These are phyloP conservation scores for Ilyonectria sp. DNA, from an alignment of 2,329 filamentous ascomycete genomes.

Conservation along the genomic window DNA sequence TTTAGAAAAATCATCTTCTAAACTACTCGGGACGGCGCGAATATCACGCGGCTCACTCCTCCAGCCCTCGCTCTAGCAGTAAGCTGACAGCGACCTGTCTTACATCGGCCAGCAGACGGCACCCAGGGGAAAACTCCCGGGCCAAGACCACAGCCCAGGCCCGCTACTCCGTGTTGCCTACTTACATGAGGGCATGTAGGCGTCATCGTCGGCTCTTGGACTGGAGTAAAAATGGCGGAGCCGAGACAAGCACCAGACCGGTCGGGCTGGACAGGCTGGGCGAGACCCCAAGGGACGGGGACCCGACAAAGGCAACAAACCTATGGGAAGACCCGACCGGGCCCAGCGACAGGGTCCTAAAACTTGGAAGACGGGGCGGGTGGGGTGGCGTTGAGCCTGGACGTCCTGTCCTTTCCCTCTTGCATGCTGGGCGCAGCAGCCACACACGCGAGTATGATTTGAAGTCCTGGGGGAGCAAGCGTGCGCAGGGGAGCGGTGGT, in stretches of 20 bases:
- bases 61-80: neutral
- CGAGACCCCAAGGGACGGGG: neutral
- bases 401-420: neutral
- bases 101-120: constrained; percentile 16
- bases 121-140: neutral
- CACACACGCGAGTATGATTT: constrained; percentile 7
- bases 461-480: neutral
- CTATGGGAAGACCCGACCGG: constrained; percentile 13
- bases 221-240: constrained; percentile 14
- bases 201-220: constrained; percentile 17
- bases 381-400: constrained; percentile 4
- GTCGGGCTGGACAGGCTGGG: neutral
- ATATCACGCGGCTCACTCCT: neutral
- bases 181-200: neutral
- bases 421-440: neutral
- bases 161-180: neutral
- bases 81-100: constrained; percentile 13
- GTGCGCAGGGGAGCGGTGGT: neutral
- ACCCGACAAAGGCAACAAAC: constrained; percentile 5
- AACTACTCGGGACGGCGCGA: neutral
- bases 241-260: neutral
- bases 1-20: too few relatives aligned
- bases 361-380: constrained; percentile 27
- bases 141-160: constrained; percentile 1
- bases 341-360: constrained; percentile 14